phyloP scores from a whole-genome alignment of 2,329 filamentous ascomycete species.

The Diaporthe aspalathi region DNA sequence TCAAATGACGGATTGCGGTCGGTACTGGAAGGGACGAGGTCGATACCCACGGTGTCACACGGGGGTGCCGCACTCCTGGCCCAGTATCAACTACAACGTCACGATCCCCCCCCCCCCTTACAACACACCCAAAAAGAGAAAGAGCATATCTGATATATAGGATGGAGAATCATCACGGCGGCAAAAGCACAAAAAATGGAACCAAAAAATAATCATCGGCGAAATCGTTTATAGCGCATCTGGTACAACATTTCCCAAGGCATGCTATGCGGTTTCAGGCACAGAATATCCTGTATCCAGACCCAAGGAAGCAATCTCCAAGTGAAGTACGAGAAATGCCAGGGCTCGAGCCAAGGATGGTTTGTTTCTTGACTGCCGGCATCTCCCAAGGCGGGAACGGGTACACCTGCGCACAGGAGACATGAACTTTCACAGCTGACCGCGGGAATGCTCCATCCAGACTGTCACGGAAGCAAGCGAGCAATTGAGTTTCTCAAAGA shows the following conservation, averaged over 20 bases:
- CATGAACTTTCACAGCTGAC: not conserved
- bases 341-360: not conserved
- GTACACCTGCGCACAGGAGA: not conserved
- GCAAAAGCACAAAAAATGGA: conserved; percentile 32
- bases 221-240: not conserved
- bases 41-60: conserved; percentile 31
- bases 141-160: conserved; percentile 36
- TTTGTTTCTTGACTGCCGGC: not conserved
- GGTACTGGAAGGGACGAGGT: conserved; percentile 29
- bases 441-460: not conserved
- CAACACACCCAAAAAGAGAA: conserved; percentile 28
- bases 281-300: not conserved
- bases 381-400: not conserved
- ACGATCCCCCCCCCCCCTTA: not conserved
- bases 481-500: not conserved
- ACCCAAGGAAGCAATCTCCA: not conserved
- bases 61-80: conserved; percentile 31
- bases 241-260: not conserved
- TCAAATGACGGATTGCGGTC: conserved; percentile 19
- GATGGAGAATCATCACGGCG: conserved; percentile 24
- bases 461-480: not conserved
- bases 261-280: not conserved
- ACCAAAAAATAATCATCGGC: conserved; percentile 29
- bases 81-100: conserved; percentile 33
- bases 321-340: not conserved